phyloP scores from a whole-genome alignment of 805 yeast species.

The Pichia exigua region DNA sequence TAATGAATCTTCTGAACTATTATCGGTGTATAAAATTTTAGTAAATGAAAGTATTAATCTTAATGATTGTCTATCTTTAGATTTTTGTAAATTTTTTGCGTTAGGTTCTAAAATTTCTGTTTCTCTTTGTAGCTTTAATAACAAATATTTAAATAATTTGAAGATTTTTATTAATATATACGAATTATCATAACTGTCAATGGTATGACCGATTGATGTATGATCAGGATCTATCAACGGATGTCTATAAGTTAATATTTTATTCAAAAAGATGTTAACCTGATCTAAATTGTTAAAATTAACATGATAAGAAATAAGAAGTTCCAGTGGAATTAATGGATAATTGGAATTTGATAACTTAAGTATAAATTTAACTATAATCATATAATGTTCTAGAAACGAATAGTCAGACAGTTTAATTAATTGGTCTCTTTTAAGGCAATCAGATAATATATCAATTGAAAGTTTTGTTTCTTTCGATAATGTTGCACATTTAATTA shows the following conservation, averaged over 20 bases:
- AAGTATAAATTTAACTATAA: slow-evolving; percentile 22
- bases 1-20: slow-evolving; percentile 7
- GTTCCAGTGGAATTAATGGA: slow-evolving; percentile 23
- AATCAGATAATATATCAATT: slow-evolving; percentile 39
- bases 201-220: background rate
- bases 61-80: slow-evolving; percentile 23
- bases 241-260: slow-evolving; percentile 15
- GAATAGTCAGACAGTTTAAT: slow-evolving; percentile 51
- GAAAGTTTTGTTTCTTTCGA: slow-evolving; percentile 21
- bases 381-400: slow-evolving; percentile 31
- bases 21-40: slow-evolving; percentile 24
- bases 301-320: slow-evolving; percentile 8
- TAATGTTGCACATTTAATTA: slow-evolving; percentile 21
- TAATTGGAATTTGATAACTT: slow-evolving; percentile 22
- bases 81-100: slow-evolving; percentile 16
- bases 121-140: slow-evolving; percentile 23
- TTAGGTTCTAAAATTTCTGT: slow-evolving; percentile 18
- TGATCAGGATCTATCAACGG: slow-evolving; percentile 3
- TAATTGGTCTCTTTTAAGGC: slow-evolving; percentile 40
- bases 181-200: slow-evolving; percentile 22
- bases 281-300: slow-evolving; percentile 13
- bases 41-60: slow-evolving; percentile 27
- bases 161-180: slow-evolving; percentile 36
- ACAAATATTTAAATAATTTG: slow-evolving; percentile 29
- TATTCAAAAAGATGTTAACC: slow-evolving; percentile 15